Base-by-base conservation (phyloP, 352 stramenopile species). In the Phytophthora fragariae region DNA sequence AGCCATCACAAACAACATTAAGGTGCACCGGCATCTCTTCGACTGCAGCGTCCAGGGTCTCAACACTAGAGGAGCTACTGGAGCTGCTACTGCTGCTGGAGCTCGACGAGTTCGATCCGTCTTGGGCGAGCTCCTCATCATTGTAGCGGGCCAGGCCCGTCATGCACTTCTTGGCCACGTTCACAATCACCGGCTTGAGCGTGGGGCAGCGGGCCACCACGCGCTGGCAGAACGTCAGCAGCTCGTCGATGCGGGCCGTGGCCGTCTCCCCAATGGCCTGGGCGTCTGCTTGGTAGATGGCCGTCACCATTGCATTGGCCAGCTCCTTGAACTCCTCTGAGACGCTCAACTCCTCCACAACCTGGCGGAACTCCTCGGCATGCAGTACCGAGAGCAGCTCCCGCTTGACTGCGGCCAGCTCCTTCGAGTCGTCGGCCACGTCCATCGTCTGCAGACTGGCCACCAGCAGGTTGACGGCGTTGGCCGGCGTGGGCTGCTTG, bases 1-100 rank as follows among this genome's bases (percentile, higher is more conserved):
- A 92, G 19, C 85, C 81, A 54, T 90, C 71, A n/a, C 85, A 92
- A 17, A 80, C 62, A 3, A 92, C 55, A 9, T 62, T 73, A 6
- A 80, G 54, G 52, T 92, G 85, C 15, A 85, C 56, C 1, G 68
- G 15, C 41, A 70, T 54, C 27, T 79, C 68, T 17, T 65, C 71
- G 3, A 50, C 65, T 8, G 3, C 41, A 35, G 46, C 55, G 24
- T 70, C 68, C 2, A 17, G 3, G 37, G 5, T 44, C 41, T 71
- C 29, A 15, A 73, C 33, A 54, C 19, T 15, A n/a, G 47, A 54
- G 19, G 19, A 27, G n/a, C 8, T 33, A 31, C 47, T 65, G 55
- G 59, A 69, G 17, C 31, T 44, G 65, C 69, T 64, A 31, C 65
- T 68, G 21, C 62, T 62, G 57, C 65, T 69, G 4, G 63, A 80